These are phyloP conservation scores for Cutaneotrichosporon cutaneum DNA, from an alignment of 1,284 basidiomycete genomes.

Conservation along the genomic window DNA sequence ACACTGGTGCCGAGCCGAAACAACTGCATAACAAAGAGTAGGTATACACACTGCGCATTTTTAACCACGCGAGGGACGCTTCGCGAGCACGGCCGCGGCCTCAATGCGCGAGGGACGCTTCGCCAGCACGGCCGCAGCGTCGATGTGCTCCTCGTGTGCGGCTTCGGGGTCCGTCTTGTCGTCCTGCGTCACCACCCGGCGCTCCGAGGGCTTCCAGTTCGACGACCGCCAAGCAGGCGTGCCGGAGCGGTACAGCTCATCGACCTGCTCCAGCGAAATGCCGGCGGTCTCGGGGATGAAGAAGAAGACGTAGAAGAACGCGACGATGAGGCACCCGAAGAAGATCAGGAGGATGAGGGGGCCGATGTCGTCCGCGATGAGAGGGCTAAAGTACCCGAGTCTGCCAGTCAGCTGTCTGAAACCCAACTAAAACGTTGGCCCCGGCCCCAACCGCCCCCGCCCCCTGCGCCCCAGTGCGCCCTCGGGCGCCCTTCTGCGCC, in stretches of 20 bases:
- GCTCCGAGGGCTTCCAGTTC: constrained; percentile 59
- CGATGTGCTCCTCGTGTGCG: constrained; percentile 8
- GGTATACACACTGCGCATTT: no score
- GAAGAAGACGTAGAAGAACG: constrained; percentile 61
- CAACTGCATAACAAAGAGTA: no score
- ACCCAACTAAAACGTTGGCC: no score
- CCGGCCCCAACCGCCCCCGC: no score
- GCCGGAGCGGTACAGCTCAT: constrained; percentile 67
- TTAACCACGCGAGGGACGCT: no score
- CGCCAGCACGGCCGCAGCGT: constrained; percentile 3
- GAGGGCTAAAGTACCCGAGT: constrained; percentile 55
- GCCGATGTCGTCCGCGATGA: constrained; percentile 65
- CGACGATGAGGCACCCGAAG: constrained; percentile 64
- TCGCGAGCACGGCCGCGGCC: no score
- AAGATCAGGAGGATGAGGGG: constrained; percentile 61
- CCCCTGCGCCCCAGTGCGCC: no score
- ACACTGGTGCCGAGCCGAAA: no score
- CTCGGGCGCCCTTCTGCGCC: no score
- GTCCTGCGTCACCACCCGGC: constrained; percentile 1
- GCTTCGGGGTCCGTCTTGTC: constrained; percentile 9
- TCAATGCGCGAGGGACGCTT: background rate
- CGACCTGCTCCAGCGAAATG: constrained; percentile 72
- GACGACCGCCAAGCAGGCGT: constrained; percentile 66
- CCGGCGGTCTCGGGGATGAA: constrained; percentile 71
- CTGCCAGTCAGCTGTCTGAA: constrained; percentile 63